Conservation (phyloP, 371 early-diverging fungal genomes). For the Circinella umbellata region DNA sequence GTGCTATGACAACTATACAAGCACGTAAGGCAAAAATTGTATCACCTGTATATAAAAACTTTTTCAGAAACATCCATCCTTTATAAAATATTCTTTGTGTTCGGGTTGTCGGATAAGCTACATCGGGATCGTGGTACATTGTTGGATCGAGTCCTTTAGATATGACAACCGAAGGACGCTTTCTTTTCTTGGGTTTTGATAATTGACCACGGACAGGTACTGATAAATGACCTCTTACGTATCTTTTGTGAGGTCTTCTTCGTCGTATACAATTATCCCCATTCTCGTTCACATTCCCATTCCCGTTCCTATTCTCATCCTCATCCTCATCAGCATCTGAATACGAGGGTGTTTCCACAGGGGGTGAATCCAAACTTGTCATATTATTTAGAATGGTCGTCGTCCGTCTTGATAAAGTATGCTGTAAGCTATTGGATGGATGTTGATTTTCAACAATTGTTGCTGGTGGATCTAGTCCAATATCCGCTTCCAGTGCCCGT, state of each 20-base stretch:
- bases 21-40: slow-evolving; percentile 43
- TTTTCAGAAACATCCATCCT: slow-evolving; percentile 28
- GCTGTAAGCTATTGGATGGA: slow-evolving; percentile 4
- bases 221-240: neutral
- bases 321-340: neutral
- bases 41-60: slow-evolving; percentile 41
- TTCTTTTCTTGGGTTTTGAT: neutral
- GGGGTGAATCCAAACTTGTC: neutral
- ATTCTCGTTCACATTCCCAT: neutral
- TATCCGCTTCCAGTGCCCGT: slow-evolving; percentile 13
- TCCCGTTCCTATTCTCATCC: neutral
- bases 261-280: too few relatives aligned
- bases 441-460: slow-evolving; percentile 13
- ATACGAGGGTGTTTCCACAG: too few relatives aligned
- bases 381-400: slow-evolving; percentile 12
- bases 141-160: slow-evolving; percentile 24
- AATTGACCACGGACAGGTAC: slow-evolving; percentile 15
- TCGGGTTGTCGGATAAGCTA: slow-evolving; percentile 38
- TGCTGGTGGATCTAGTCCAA: slow-evolving; percentile 35
- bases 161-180: neutral
- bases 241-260: too few relatives aligned
- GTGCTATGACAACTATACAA: slow-evolving; percentile 32
- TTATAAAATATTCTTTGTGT: slow-evolving; percentile 36
- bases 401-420: slow-evolving; percentile 16
- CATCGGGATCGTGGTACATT: slow-evolving; percentile 52